phyloP scores from a whole-genome alignment of 31 red algal genomes.

The Asparagopsis taxiformis region DNA sequence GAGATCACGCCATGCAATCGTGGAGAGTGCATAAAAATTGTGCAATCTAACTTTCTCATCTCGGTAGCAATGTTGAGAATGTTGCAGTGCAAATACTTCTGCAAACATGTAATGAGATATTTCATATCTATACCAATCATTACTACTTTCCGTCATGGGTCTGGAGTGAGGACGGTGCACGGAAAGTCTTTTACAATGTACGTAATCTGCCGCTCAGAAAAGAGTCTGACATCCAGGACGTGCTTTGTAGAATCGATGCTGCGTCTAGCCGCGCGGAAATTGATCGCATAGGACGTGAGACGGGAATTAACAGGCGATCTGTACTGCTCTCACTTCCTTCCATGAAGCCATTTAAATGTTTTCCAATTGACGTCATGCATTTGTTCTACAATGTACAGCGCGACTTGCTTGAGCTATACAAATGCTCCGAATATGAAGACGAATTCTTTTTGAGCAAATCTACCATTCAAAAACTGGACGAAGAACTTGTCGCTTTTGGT shows the following conservation, averaged over 20 bases:
- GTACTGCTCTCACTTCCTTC: constrained; percentile 1
- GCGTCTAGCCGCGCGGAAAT: no score
- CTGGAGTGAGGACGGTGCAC: background rate
- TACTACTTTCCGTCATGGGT: background rate
- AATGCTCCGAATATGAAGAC: background rate
- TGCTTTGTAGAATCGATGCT: no score
- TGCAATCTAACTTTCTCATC: no score
- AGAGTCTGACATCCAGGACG: no score
- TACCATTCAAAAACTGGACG: background rate
- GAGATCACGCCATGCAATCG: no score
- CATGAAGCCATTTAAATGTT: background rate
- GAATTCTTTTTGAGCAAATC: background rate
- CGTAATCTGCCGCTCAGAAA: no score
- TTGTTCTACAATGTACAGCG: background rate
- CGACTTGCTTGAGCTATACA: background rate
- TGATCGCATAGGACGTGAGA: background rate
- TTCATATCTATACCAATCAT: no score
- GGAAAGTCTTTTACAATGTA: background rate
- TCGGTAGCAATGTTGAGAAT: no score
- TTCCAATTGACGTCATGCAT: background rate
- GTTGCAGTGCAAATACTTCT: no score
- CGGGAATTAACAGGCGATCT: background rate
- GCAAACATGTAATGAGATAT: no score
- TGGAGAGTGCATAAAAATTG: no score
- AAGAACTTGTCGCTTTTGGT: background rate